Percentiles rank a stretch among this genome's conserved stretches.
phyloP scores from a whole-genome alignment of 495 filamentous ascomycete genomes.

The Cairneyella variabilis region DNA sequence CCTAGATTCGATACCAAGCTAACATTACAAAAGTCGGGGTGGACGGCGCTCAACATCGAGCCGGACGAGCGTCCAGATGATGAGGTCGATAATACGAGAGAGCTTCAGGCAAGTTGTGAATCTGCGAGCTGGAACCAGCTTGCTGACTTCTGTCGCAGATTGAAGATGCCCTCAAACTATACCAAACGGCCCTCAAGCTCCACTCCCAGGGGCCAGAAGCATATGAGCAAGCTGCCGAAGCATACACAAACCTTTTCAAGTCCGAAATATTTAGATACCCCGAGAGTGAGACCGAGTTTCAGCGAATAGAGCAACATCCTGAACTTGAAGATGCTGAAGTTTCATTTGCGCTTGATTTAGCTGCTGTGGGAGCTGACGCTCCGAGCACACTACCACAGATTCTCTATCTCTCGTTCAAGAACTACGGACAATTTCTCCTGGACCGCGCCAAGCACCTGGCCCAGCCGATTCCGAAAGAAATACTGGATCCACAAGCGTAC shows the following conservation, averaged over 20 bases:
- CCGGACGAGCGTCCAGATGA: constrained; percentile 86
- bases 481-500: constrained; percentile 37
- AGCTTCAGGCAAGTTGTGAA: constrained; percentile 58
- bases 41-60: constrained; percentile 84
- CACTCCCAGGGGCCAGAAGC: constrained; percentile 80
- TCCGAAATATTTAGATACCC: constrained; percentile 93
- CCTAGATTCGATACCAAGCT: too few relatives aligned
- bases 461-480: constrained; percentile 32
- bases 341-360: constrained; percentile 34
- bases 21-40: too few relatives aligned
- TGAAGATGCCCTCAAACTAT: constrained; percentile 94
- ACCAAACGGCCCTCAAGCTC: constrained; percentile 85
- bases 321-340: constrained; percentile 43
- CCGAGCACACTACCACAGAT: constrained; percentile 81
- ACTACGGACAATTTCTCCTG: constrained; percentile 83
- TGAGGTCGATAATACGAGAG: constrained; percentile 90
- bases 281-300: constrained; percentile 76
- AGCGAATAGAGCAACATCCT: constrained; percentile 59
- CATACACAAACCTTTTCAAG: constrained; percentile 79
- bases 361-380: constrained; percentile 54
- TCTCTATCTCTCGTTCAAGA: constrained; percentile 90
- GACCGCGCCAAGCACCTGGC: constrained; percentile 57
- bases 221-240: constrained; percentile 72
- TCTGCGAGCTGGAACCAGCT: too few relatives aligned
- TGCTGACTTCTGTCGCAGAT: constrained; percentile 41